Evolutionary conservation across 805 yeast genomes (phyloP).

Genomic region (Starmerella vaccinii): DNA sequence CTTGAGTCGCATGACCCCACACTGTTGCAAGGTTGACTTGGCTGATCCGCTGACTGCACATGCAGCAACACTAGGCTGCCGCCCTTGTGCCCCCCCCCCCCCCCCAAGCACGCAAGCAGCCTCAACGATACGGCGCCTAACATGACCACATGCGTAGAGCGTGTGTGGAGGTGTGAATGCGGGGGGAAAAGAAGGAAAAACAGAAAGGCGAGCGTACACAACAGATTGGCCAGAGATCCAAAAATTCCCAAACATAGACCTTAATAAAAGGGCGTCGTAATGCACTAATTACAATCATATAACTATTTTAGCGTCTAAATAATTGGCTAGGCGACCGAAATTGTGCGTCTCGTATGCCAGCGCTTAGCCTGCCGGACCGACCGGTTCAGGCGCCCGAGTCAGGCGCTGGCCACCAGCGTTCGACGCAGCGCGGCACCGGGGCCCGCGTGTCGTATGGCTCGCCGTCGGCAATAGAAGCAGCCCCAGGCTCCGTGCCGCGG

Average conservation of each 20-base stretch:
- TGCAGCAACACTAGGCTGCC: background rate
- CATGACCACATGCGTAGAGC: background rate
- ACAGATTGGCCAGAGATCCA: no score
- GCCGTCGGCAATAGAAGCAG: background rate
- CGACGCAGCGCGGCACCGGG: no score
- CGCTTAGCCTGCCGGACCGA: no score
- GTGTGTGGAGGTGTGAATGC: conserved; percentile 1
- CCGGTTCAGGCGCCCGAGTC: background rate
- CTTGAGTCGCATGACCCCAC: conserved; percentile 5
- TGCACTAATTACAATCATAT: no score
- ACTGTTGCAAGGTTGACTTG: background rate
- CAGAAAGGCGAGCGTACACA: background rate
- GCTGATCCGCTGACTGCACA: background rate
- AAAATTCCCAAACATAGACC: no score
- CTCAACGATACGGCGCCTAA: background rate
- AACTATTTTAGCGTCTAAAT: no score
- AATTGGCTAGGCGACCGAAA: no score
- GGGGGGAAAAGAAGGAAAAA: background rate
- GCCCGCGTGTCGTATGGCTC: background rate
- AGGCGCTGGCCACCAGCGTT: no score
- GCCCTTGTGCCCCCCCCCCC: no score
- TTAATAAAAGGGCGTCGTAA: no score
- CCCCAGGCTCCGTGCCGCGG: no score
- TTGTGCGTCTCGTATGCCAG: no score
- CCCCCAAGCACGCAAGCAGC: background rate